Base-by-base conservation (phyloP, 805 yeast species). In the Groenewaldozyma salmanticensis region DNA sequence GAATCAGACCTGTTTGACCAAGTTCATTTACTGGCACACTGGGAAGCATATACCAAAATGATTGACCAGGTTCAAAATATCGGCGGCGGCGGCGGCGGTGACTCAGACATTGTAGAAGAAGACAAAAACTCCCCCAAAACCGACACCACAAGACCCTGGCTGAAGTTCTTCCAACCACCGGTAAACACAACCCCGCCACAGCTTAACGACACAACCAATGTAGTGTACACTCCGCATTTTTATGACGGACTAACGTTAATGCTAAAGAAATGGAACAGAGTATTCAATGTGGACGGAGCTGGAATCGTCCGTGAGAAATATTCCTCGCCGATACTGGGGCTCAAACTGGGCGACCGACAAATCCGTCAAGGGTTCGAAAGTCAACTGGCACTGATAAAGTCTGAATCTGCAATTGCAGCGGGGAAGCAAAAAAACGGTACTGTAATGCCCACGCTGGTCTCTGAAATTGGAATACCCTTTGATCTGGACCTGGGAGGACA, bases 391-490 rank as follows among this genome's bases (percentile, higher is more conserved):
- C 80, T 74, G 41, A 73, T 88, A 65, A 72, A 67, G 42, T 53
- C 57, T 16, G 96, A 88, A 55, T 7, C 29, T 9, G 13, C 11
- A 24, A 7, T 24, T 7, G 29, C 29, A 24, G 29, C 13, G 29
- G 29, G 29, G 7, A 24, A 24, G 7, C 7, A 24, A 9, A 24
- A 24, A 9, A 13, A 9, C 13, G 29, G 29, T 24, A 9, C 29
- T 24, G 13, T 24, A 7, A 66, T 84, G 9, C 95, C 96, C 0
- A 71, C 80, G 3, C 63, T 87, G 29, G 76, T 88, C 68, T 75
- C 94, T 1, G 96, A 88, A 58, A 85, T 88, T 6, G 96, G 96
- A 4, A 83, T 87, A 81, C 96, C 96, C 3, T 84, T 80, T 60
- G 95, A 88, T 59, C 83, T 88, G 95, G 87, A 87, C 57, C n/a